Evolutionary conservation across 352 stramenopile genomes (phyloP).

Genomic region (Phytopythium litorale): DNA sequence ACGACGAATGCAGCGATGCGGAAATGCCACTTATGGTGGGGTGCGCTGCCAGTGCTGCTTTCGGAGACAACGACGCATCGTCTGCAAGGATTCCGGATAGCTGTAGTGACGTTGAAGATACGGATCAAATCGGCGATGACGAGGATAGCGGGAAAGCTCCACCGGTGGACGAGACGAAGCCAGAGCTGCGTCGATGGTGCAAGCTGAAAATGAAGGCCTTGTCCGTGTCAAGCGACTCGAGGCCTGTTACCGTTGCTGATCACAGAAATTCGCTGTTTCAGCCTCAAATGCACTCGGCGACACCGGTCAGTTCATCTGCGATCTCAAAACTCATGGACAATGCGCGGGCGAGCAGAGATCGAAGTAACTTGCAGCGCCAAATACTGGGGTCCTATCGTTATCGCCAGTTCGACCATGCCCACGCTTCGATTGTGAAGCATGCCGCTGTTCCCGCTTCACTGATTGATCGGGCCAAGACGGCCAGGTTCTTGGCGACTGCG

Average conservation of each 20-base stretch:
- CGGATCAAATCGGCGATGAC: neutral
- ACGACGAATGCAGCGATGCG: neutral
- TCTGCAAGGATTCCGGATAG: neutral
- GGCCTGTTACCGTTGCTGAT: too few relatives aligned
- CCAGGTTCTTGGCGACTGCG: constrained; percentile 3
- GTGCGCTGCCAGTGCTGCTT: neutral
- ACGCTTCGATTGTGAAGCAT: neutral
- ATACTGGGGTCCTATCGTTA: neutral
- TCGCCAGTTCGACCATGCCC: neutral
- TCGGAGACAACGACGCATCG: neutral
- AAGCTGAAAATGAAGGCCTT: neutral
- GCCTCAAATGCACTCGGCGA: neutral
- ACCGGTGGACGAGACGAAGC: neutral
- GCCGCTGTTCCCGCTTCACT: neutral
- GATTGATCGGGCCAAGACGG: constrained; percentile 1
- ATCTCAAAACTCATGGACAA: neutral
- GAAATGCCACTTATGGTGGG: neutral
- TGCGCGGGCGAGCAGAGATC: neutral
- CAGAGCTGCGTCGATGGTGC: neutral
- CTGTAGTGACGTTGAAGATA: neutral
- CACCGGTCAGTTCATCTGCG: neutral
- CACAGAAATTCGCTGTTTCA: too few relatives aligned
- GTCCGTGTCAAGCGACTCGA: neutral
- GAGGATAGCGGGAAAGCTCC: too few relatives aligned
- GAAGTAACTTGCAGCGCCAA: neutral